Base-by-base conservation (phyloP, 2,329 filamentous ascomycete species). In the Diaporthe australafricana region DNA sequence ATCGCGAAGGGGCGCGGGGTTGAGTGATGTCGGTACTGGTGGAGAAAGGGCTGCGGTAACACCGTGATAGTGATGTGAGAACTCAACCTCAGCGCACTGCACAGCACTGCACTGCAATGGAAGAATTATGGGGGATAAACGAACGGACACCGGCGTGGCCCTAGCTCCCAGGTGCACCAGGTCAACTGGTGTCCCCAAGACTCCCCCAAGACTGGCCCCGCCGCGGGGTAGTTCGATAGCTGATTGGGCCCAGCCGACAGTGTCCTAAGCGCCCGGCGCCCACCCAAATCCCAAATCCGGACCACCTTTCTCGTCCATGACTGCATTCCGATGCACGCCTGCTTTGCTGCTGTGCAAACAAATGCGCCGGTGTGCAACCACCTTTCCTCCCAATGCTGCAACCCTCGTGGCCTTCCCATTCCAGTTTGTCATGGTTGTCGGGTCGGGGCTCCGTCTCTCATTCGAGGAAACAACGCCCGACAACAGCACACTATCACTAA, bases 211-310 rank as follows among this genome's bases (percentile, higher is more conserved):
- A n/a, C n/a, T n/a, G n/a, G n/a, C n/a, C 32, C 45, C 35, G n/a
- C 42, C 8, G 30, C 27, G 53, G 42, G 47, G 67, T 32, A 40
- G 6, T 35, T n/a, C 45, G 20, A 25, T 11, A 7, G 16, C 30
- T 60, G 67, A 69, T 69, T 69, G 67, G 67, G 32, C 38, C 32
- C 53, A 25, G 7, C 11, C 9, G 6, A 16, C 14, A 47, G 22
- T 30, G 11, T 50, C 50, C 63, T 69, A 69, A 69, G 67, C 67
- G 67, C 67, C 67, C 25, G 67, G 32, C 53, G 67, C 25, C 67
- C 67, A 69, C 67, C 53, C 67, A 50, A 4, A 30, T 27, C 32
- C 53, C 32, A 20, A 50, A 48, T 63, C 35, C 11, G n/a, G 53
- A 53, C 25, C 9, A 16, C 42, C 48, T 60, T 30, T 14, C n/a